Evolutionary conservation across 1,139 yeast genomes (phyloP), one percentile per base, ranked within the genome.

Genomic region (Kluyveromyces sp.): DNA sequence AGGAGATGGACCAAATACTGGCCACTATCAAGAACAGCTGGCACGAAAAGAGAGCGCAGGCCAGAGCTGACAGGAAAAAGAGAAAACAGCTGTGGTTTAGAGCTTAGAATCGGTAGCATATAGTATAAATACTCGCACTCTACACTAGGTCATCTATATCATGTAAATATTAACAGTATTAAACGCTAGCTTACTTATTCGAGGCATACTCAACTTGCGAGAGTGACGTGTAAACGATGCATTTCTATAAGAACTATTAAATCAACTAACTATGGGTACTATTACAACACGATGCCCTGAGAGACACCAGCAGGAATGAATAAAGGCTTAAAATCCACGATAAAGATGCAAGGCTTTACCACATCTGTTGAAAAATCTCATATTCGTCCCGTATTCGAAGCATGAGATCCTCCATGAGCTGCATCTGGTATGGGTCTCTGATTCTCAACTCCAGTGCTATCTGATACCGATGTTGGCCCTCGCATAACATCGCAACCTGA

Each of bases 31-130:
- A 73, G 50, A 57, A 63, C 25, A 62, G 64, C 44, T 79, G 85
- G 86, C 66, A 72, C 47, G 64, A 62, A 45, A 67, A 65, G 47
- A 68, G 75, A 44, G 58, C 56, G 3, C 51, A 65, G 8, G 78
- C 81, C 7, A 69, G 81, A 49, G 61, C 61, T 34, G 83, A 79
- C 52, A 69, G 81, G 52, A 64, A 64, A 50, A 75, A 78, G 63
- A 72, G 89, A 61, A 74, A 68, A 51, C 67, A 71, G 55, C 63
- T 70, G 63, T 79, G 85, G 92, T 73, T 80, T 54, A 69, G 81
- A 48, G 83, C 80, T 52, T 80, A 71, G 55, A 28, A 8, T 17
- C n/a, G 6, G 26, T 22, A 22, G 6, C 26, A 9, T 22, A 9
- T 22, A 22, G 6, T 6, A 22, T 22, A 22, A 9, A 22, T 22